phyloP scores from a whole-genome alignment of 768 basidiomycete species.

The Cystobasidium onofrii region DNA sequence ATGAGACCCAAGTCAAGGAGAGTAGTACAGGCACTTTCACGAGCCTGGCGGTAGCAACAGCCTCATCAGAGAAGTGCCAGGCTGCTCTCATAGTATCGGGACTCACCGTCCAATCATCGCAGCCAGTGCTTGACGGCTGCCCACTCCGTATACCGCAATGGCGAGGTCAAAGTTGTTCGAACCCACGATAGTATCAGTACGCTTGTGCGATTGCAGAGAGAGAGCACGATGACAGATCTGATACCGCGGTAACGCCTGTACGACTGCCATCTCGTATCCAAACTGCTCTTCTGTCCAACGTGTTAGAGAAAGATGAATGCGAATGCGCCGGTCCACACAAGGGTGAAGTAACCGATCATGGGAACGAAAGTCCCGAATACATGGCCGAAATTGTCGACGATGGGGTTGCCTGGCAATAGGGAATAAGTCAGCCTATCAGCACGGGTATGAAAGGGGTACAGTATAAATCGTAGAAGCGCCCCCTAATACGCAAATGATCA shows the following conservation, averaged over 20 bases:
- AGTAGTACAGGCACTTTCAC: neutral
- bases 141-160: conserved; percentile 71
- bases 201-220: neutral
- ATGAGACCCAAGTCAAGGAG: neutral
- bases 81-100: too few relatives aligned
- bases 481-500: too few relatives aligned
- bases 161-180: conserved; percentile 57
- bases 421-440: too few relatives aligned
- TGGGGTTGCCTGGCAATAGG: conserved; percentile 55
- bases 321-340: conserved; percentile 68
- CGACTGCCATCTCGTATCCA: conserved; percentile 65
- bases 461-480: too few relatives aligned
- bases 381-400: conserved; percentile 63
- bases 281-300: conserved; percentile 44
- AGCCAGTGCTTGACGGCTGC: conserved; percentile 69
- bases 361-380: conserved; percentile 77
- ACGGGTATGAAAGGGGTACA: too few relatives aligned
- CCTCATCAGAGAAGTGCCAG: too few relatives aligned
- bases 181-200: too few relatives aligned
- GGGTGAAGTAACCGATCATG: conserved; percentile 54
- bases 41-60: too few relatives aligned
- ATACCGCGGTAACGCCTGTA: conserved; percentile 74
- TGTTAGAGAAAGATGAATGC: conserved; percentile 52
- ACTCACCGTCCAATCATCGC: conserved; percentile 53
- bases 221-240: too few relatives aligned